Evolutionary conservation across 164 flowering plant genomes (phyloP).

Genomic region (Echeveria elegans): DNA sequence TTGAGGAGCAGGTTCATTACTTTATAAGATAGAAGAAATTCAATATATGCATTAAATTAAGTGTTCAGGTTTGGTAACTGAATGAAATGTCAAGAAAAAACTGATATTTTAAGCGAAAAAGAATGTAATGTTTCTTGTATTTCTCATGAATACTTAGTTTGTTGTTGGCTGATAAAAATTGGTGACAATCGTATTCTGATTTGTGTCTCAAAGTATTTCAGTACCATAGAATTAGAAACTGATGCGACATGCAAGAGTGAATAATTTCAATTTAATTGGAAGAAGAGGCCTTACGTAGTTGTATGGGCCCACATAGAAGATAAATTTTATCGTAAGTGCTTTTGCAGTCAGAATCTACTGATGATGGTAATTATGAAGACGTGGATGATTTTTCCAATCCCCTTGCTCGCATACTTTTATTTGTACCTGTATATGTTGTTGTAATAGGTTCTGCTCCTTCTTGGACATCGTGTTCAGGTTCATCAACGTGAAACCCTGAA

Average conservation of each 20-base stretch:
- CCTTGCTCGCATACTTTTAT: too few species aligned
- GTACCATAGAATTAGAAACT: too few species aligned
- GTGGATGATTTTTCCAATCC: background rate
- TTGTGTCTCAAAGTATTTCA: too few species aligned
- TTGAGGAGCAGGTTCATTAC: conserved; percentile 76
- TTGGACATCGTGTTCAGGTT: background rate
- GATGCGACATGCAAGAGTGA: background rate
- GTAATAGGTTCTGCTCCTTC: background rate
- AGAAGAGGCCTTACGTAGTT: background rate
- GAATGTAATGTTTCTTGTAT: too few species aligned
- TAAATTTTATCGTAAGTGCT: background rate
- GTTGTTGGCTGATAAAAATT: too few species aligned
- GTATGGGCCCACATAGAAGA: background rate
- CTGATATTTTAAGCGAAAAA: too few species aligned
- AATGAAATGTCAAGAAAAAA: too few species aligned
- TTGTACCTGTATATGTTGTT: background rate
- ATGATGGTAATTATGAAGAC: background rate
- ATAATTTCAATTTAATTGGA: background rate
- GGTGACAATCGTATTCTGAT: too few species aligned
- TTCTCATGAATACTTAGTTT: too few species aligned
- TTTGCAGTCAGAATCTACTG: background rate
- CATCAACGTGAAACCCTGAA: background rate
- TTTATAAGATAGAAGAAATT: too few species aligned
- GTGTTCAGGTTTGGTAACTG: too few species aligned
- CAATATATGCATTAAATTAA: too few species aligned